Evolutionary conservation across 2,329 filamentous ascomycete species (phyloP).

Genomic region (Ramularia collo-cygni): DNA sequence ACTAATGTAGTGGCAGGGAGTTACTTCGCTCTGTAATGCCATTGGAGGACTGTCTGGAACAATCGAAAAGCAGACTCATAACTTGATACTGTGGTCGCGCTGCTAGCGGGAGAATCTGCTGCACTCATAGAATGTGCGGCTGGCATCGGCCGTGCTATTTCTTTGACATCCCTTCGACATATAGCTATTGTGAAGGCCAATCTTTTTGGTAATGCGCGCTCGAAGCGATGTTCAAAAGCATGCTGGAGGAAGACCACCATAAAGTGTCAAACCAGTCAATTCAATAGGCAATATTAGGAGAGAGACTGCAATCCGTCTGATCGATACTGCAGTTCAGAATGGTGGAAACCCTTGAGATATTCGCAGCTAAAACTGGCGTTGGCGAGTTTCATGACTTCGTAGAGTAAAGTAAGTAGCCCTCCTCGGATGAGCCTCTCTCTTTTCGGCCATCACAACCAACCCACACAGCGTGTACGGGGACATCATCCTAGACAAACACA

Average conservation of each 20-base stretch:
- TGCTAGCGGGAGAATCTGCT: constrained; percentile 68
- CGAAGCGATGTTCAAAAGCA: constrained; percentile 40
- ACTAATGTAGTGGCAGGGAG: too few relatives aligned
- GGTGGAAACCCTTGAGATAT: constrained; percentile 55
- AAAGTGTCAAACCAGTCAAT: constrained; percentile 7
- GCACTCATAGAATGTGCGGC: constrained; percentile 82
- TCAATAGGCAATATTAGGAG: constrained; percentile 23
- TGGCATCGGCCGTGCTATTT: constrained; percentile 79
- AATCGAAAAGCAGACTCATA: too few relatives aligned
- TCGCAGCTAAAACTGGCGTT: constrained; percentile 85
- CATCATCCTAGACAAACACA: constrained; percentile 63
- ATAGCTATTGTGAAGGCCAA: constrained; percentile 75
- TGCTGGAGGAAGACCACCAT: constrained; percentile 37
- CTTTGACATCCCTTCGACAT: constrained; percentile 68
- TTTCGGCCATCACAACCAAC: too few relatives aligned
- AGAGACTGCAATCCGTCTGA: constrained; percentile 60
- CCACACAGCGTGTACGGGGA: constrained; percentile 49
- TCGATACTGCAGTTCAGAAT: constrained; percentile 54
- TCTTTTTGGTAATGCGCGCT: constrained; percentile 57
- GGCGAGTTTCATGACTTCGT: constrained; percentile 85
- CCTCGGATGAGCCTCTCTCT: too few relatives aligned
- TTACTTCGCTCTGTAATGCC: too few relatives aligned
- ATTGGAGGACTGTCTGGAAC: too few relatives aligned
- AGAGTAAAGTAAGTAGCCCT: constrained; percentile 55
- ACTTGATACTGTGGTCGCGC: constrained; percentile 9